Evolutionary conservation across 225 moss, liverwort and hornwort genomes (phyloP), one percentile per base, ranked within the genome.

Genomic region (Neckera pumila): DNA sequence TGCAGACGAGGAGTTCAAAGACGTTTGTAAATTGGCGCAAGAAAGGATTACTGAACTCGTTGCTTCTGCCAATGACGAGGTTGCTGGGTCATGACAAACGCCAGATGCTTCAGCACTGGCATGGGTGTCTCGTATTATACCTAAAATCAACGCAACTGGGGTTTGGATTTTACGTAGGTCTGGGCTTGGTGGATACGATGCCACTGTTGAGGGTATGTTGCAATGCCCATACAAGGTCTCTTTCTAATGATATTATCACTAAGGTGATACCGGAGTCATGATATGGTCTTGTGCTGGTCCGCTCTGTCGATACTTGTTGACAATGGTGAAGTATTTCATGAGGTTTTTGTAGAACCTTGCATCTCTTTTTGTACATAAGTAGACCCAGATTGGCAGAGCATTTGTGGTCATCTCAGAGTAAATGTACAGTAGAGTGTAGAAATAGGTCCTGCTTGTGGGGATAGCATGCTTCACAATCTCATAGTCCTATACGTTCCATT

Each of bases 1-100:
- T 85, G 90, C 91, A 53, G 93, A 92, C 19, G 92, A 90, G 67
- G 93, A 92, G 56, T 92, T 92, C 60, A 86, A 90, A 45, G 89
- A 83, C 13, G 91, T 94, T 84, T 94, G 93, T 84, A 90, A 87
- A 69, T 45, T 90, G 72, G 91, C 90, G 28, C 92, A 88, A 84
- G 90, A 94, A 72, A 91, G 88, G 88, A 88, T 94, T 80, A 75
- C 82, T 38, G 93, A 92, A 83, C 85, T 92, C 65, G 62, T 62
- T 36, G 54, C 89, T 81, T 59, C 86, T 78, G 53, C 79, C 65
- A 90, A 83, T 81, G 89, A 85, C 73, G 88, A 74, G 74, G 88
- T 79, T 70, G 88, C 86, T 78, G 91, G 92, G 57, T 88, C 91
- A 36, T 93, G 87, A 93, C 83, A 91, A 62, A 67, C 69, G 83